phyloP scores from a whole-genome alignment of 2,329 filamentous ascomycete genomes.

The Monosporascus sp. region DNA sequence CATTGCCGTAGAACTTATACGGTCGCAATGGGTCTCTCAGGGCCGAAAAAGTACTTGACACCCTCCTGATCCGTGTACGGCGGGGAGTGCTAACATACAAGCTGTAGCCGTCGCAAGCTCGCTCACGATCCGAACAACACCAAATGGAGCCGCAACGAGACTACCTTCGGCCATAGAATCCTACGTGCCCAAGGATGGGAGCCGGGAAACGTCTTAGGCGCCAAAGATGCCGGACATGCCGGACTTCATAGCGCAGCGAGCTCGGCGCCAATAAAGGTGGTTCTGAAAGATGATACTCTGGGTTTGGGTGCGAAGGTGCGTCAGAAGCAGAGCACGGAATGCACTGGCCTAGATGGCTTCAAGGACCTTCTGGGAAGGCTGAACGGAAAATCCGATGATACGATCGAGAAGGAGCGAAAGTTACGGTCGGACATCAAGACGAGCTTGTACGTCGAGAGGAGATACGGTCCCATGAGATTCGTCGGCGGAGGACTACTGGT shows the following conservation, averaged over 20 bases:
- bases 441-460: slow-evolving; percentile 66
- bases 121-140: slow-evolving; percentile 94
- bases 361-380: slow-evolving; percentile 80
- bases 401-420: slow-evolving; percentile 64
- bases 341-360: slow-evolving; percentile 82
- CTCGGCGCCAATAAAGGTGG: slow-evolving; percentile 77
- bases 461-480: slow-evolving; percentile 79
- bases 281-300: slow-evolving; percentile 84
- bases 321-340: slow-evolving; percentile 65
- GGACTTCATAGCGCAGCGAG: slow-evolving; percentile 74
- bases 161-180: slow-evolving; percentile 83
- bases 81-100: slow-evolving; percentile 4
- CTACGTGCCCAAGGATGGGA: slow-evolving; percentile 86
- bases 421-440: slow-evolving; percentile 65
- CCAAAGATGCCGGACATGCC: slow-evolving; percentile 67
- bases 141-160: slow-evolving; percentile 78
- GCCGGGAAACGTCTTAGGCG: slow-evolving; percentile 77
- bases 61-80: background rate
- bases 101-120: slow-evolving; percentile 56
- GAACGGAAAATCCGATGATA: slow-evolving; percentile 79
- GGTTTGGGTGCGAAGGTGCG: slow-evolving; percentile 71
- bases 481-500: slow-evolving; percentile 73
- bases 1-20: background rate
- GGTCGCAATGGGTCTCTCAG: slow-evolving; percentile 61
- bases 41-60: slow-evolving; percentile 54